A percentile compares a stretch with the other conserved stretches of the same genome.
Evolutionary conservation across 192 early-diverging fungal species (phyloP).

Genomic region (Entomortierella lignicola): DNA sequence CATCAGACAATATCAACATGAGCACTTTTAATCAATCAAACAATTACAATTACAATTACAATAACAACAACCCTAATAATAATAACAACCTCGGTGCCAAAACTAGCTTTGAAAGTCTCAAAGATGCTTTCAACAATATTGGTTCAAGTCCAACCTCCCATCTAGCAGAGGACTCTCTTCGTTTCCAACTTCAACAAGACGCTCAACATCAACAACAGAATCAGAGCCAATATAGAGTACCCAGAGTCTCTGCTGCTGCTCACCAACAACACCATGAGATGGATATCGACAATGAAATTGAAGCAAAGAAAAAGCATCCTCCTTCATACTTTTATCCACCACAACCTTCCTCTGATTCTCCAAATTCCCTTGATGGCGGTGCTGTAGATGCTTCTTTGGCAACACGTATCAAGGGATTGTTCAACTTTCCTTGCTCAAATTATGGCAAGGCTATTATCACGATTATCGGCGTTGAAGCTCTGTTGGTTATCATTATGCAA

Average conservation of each 20-base stretch:
- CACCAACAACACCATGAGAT: not conserved
- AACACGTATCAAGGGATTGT: constrained; percentile 8
- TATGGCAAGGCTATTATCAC: constrained; percentile 33
- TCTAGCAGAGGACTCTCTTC: not conserved
- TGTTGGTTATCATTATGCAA: constrained; percentile 49
- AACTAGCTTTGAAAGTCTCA: not conserved
- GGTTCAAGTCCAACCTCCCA: too few relatives aligned
- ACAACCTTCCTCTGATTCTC: constrained; percentile 13
- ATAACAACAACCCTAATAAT: constrained; percentile 11
- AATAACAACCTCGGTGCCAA: not conserved
- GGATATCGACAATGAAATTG: not conserved
- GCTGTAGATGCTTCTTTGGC: not conserved
- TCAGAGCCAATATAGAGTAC: not conserved
- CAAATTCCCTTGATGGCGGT: not conserved
- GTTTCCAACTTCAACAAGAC: not conserved
- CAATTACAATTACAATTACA: constrained; percentile 1
- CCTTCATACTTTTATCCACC: constrained; percentile 39
- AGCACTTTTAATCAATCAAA: not conserved
- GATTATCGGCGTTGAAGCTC: constrained; percentile 30
- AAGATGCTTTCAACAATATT: not conserved
- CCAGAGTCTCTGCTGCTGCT: not conserved
- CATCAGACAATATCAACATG: not conserved
- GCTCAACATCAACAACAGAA: not conserved
- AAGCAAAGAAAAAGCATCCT: constrained; percentile 4
- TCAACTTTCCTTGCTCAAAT: constrained; percentile 31